phyloP scores from a whole-genome alignment of 306 rosid species.

The Quercus rubra region DNA sequence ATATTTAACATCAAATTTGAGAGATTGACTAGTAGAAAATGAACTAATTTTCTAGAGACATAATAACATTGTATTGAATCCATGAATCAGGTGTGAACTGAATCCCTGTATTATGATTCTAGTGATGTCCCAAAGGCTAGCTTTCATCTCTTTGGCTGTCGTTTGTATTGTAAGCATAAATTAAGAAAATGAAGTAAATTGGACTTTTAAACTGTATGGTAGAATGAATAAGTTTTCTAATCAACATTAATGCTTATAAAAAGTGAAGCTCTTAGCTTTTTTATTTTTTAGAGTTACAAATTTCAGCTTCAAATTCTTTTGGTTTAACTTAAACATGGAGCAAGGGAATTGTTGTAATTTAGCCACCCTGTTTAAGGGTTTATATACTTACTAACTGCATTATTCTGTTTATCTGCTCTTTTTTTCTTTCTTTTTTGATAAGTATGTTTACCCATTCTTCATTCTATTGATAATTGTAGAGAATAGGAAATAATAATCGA shows the following conservation, averaged over 20 bases:
- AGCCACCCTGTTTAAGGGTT: background rate
- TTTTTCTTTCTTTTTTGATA: background rate
- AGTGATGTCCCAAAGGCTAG: background rate
- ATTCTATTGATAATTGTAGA: too few species aligned
- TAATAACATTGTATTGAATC: background rate
- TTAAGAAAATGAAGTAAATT: background rate
- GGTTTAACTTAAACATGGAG: background rate
- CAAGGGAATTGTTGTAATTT: background rate
- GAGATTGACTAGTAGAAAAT: background rate
- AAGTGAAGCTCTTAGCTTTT: too few species aligned
- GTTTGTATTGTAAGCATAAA: background rate
- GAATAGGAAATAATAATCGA: too few species aligned
- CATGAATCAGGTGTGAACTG: background rate
- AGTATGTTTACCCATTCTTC: too few species aligned
- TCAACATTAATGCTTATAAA: too few species aligned
- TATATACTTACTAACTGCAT: background rate
- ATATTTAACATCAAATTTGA: background rate
- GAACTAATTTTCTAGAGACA: background rate
- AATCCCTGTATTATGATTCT: background rate
- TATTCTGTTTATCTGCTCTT: background rate
- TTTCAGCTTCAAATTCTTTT: background rate
- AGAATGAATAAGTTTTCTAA: background rate
- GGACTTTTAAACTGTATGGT: background rate
- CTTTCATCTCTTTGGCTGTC: background rate
- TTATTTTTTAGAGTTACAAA: background rate